A percentile compares a stretch with the other conserved stretches of the same genome.
Evolutionary conservation across 768 basidiomycete species (phyloP).

Genomic region (Pulveroboletus ravenelii): DNA sequence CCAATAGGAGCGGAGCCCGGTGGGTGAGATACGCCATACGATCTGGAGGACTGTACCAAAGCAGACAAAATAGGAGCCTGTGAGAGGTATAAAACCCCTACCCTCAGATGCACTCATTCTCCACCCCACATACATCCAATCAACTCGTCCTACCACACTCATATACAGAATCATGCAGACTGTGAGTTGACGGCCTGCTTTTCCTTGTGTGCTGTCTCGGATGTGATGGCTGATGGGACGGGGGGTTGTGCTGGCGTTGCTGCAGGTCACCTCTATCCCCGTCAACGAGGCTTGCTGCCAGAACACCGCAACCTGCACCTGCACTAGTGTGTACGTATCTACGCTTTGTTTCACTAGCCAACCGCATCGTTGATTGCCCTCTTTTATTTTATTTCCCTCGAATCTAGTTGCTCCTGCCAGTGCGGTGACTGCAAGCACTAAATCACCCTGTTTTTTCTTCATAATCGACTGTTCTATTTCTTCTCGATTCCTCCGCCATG

Average conservation of each 20-base stretch:
- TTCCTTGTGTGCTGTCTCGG: not conserved
- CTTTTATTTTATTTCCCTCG: too few relatives aligned
- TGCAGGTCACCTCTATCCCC: conserved; percentile 8
- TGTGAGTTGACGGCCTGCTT: not conserved
- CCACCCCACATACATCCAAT: not conserved
- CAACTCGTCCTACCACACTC: not conserved
- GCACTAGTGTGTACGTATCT: conserved; percentile 6
- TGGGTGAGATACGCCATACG: too few relatives aligned
- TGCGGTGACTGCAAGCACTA: conserved; percentile 21
- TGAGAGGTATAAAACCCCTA: conserved; percentile 2
- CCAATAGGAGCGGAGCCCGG: too few relatives aligned
- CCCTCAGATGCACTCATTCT: not conserved
- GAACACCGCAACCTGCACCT: conserved; percentile 4
- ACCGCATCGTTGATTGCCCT: not conserved
- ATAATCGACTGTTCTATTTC: too few relatives aligned
- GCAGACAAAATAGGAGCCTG: not conserved
- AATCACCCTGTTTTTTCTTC: not conserved
- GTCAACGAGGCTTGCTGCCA: conserved; percentile 22
- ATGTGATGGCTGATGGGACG: not conserved
- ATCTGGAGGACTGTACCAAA: not conserved
- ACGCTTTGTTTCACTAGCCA: not conserved
- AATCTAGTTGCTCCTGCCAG: conserved; percentile 14
- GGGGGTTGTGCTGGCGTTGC: too few relatives aligned
- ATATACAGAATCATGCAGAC: conserved; percentile 8
- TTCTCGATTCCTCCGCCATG: not conserved